Evolutionary conservation across 495 filamentous ascomycete genomes (phyloP).

Genomic region (Parathielavia hyrcaniae): DNA sequence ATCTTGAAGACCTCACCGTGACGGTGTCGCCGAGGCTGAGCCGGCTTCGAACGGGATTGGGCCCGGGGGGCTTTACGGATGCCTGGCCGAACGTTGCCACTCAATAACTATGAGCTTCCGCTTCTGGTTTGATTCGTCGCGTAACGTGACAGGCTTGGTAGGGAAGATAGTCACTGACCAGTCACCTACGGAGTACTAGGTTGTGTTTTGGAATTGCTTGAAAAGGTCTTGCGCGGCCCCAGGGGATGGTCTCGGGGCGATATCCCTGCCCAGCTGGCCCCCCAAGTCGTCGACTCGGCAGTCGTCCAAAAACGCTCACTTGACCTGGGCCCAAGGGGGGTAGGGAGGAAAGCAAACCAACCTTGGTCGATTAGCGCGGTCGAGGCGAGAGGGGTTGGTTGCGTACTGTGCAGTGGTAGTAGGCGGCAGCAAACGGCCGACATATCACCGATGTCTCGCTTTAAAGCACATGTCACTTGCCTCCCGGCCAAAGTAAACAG

Average conservation of each 20-base stretch:
- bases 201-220: background rate
- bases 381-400: background rate
- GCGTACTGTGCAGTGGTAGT: background rate
- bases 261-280: no score
- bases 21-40: background rate
- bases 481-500: background rate
- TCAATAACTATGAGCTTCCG: background rate
- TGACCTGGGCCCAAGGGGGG: background rate
- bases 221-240: no score
- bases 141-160: constrained; percentile 1
- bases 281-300: background rate
- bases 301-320: background rate
- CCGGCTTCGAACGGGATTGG: background rate
- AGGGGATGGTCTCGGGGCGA: no score
- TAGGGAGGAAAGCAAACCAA: background rate
- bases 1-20: background rate
- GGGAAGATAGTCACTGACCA: no score
- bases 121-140: background rate
- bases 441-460: constrained; percentile 3
- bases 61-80: no score
- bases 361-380: background rate
- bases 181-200: background rate
- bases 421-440: background rate
- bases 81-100: background rate
- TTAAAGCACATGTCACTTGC: background rate